These are phyloP conservation scores for Tuber brumale DNA, from an alignment of 495 filamentous ascomycete species.

Conservation along the genomic window DNA sequence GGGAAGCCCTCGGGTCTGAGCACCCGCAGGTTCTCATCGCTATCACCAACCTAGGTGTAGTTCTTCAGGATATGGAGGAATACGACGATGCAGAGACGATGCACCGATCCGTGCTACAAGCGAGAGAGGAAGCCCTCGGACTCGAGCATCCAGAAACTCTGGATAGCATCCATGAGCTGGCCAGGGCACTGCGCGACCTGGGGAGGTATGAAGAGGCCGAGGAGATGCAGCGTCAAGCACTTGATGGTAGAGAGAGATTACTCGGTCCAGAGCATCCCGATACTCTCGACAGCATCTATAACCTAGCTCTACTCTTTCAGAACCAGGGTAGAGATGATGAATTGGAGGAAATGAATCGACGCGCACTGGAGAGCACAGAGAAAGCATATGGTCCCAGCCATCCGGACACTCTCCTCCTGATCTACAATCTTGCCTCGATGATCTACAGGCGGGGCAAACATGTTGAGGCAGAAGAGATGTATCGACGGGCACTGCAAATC, in stretches of 20 bases:
- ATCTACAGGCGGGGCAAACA: no score
- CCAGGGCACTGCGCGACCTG: no score
- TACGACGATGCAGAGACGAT: conserved; percentile 44
- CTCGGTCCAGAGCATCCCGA: no score
- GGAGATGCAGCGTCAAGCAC: no score
- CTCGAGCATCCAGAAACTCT: conserved; percentile 39
- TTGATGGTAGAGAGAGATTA: no score
- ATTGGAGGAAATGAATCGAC: background rate
- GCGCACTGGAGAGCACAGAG: background rate
- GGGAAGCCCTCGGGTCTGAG: conserved; percentile 37
- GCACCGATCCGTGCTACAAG: conserved; percentile 32
- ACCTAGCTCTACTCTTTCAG: no score
- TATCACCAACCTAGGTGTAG: conserved; percentile 39
- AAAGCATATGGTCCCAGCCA: background rate
- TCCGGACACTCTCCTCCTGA: background rate
- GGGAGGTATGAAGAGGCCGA: no score
- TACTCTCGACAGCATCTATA: no score
- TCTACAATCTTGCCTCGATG: background rate
- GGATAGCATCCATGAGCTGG: no score
- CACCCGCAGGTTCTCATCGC: conserved; percentile 41
- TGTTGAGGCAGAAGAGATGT: conserved; percentile 18
- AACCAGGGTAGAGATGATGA: no score
- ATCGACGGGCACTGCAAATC: conserved; percentile 4
- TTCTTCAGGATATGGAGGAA: conserved; percentile 40
- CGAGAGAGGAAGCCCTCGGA: conserved; percentile 41